Evolutionary conservation across 1,284 basidiomycete genomes (phyloP).

Genomic region (Rhodotorula glutinis): DNA sequence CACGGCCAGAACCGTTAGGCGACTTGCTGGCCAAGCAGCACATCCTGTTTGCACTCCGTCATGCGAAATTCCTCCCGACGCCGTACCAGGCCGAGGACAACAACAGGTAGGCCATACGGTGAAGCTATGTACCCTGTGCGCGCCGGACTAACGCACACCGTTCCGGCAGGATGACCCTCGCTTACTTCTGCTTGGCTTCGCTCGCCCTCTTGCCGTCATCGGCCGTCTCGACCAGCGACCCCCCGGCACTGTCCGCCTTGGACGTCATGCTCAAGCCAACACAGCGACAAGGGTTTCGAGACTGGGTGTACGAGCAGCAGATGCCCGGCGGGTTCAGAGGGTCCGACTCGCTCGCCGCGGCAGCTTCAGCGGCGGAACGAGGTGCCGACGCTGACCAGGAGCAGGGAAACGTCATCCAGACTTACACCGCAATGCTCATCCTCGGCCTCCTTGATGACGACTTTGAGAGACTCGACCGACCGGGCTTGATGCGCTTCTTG

Average conservation of each 20-base stretch:
- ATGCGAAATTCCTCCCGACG: slow-evolving; percentile 39
- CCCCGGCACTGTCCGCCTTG: slow-evolving; percentile 19
- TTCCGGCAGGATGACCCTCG: slow-evolving; percentile 39
- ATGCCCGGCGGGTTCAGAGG: slow-evolving; percentile 39
- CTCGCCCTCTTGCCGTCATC: slow-evolving; percentile 38
- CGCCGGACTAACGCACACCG: background rate
- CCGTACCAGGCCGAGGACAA: slow-evolving; percentile 41
- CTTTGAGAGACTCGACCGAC: slow-evolving; percentile 63
- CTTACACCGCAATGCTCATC: slow-evolving; percentile 77
- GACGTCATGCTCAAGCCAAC: slow-evolving; percentile 26
- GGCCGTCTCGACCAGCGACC: slow-evolving; percentile 13
- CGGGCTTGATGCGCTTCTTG: slow-evolving; percentile 63
- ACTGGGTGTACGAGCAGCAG: slow-evolving; percentile 44
- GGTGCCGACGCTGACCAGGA: too few species aligned
- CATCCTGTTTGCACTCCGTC: slow-evolving; percentile 35
- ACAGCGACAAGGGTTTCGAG: slow-evolving; percentile 25
- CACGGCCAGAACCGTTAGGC: too few species aligned
- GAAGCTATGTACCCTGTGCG: fast-evolving
- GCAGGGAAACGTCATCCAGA: slow-evolving; percentile 76
- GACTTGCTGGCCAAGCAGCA: slow-evolving; percentile 30
- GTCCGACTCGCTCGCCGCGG: slow-evolving; percentile 24
- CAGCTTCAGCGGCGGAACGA: too few species aligned
- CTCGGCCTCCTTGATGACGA: slow-evolving; percentile 80
- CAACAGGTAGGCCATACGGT: slow-evolving; percentile 19
- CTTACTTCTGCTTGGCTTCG: slow-evolving; percentile 41